Conservation (phyloP, 163 green algal species). For the Coccomyxa subellipsoidea region DNA sequence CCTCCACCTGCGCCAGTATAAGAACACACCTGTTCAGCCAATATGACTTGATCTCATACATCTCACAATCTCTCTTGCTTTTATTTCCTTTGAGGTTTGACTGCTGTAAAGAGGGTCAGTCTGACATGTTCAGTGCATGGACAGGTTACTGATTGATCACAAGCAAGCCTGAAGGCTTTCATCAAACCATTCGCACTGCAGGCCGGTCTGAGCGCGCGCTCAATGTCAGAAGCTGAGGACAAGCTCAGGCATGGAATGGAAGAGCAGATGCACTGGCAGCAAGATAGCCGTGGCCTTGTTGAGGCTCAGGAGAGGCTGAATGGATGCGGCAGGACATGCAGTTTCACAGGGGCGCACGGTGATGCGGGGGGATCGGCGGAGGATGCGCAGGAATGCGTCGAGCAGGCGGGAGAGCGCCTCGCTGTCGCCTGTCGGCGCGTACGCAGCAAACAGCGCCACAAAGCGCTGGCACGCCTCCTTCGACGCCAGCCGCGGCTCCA, state of each 20-base stretch:
- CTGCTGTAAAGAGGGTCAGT: too few relatives aligned
- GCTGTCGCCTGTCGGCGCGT: conserved; percentile 27
- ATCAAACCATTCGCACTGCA: too few relatives aligned
- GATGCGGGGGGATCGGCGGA: conserved; percentile 19
- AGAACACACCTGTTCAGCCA: not conserved
- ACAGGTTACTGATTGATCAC: too few relatives aligned
- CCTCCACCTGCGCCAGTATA: conserved; percentile 21
- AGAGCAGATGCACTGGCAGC: too few relatives aligned
- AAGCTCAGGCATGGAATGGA: too few relatives aligned
- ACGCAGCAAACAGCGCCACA: conserved; percentile 54
- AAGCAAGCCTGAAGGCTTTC: too few relatives aligned
- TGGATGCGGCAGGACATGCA: not conserved
- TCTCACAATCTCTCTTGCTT: too few relatives aligned
- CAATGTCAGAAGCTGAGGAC: too few relatives aligned
- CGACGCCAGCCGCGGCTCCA: conserved; percentile 59
- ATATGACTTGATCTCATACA: too few relatives aligned
- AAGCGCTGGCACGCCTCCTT: conserved; percentile 49
- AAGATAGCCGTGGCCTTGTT: not conserved
- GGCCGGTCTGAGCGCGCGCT: too few relatives aligned
- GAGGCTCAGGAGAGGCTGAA: not conserved
- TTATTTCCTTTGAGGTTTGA: too few relatives aligned
- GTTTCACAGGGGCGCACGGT: conserved; percentile 3
- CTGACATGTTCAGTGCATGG: too few relatives aligned
- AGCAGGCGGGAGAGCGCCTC: conserved; percentile 42
- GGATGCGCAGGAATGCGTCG: conserved; percentile 24